Percentiles rank a stretch among this genome's conserved stretches.
These are phyloP conservation scores for Solanum habrochaites DNA, from an alignment of 257 asterid species.

Conservation along the genomic window DNA sequence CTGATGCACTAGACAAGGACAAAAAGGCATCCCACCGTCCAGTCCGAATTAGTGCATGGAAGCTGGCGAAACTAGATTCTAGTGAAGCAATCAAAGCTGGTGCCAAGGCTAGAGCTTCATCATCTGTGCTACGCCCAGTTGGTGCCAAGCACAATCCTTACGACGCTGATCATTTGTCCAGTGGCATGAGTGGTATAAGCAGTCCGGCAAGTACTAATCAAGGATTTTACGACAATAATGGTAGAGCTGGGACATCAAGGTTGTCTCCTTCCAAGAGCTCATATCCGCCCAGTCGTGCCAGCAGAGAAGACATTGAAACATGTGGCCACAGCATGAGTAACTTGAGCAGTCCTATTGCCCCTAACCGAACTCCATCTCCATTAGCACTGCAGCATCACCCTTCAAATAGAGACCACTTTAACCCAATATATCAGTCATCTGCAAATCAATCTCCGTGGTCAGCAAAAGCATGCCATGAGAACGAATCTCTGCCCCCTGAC, in stretches of 20 bases:
- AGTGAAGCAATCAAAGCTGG: conserved; percentile 85
- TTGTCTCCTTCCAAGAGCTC: conserved; percentile 59
- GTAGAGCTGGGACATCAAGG: conserved; percentile 50
- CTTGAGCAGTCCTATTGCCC: conserved; percentile 70
- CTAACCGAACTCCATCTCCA: conserved; percentile 46
- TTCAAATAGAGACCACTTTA: conserved; percentile 45
- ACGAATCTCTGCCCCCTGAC: conserved; percentile 5
- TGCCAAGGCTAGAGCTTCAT: conserved; percentile 89
- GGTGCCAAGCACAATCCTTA: conserved; percentile 43
- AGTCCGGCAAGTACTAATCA: conserved; percentile 64
- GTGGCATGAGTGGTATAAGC: conserved; percentile 58
- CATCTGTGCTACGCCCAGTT: conserved; percentile 75
- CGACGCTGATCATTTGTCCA: conserved; percentile 47
- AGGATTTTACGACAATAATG: conserved; percentile 36
- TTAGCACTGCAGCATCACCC: conserved; percentile 17
- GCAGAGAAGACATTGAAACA: conserved; percentile 71
- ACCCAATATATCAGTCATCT: conserved; percentile 53
- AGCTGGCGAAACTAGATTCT: conserved; percentile 81
- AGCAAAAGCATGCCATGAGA: conserved; percentile 15
- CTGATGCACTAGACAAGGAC: conserved; percentile 61
- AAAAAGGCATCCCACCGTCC: conserved; percentile 60
- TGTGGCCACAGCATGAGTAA: conserved; percentile 62
- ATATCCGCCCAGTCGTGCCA: conserved; percentile 66
- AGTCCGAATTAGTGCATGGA: conserved; percentile 87
- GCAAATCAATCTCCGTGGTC: conserved; percentile 46